Evolutionary conservation across 345 rosid genomes (phyloP).

Genomic region (Pelargonium nanum): DNA sequence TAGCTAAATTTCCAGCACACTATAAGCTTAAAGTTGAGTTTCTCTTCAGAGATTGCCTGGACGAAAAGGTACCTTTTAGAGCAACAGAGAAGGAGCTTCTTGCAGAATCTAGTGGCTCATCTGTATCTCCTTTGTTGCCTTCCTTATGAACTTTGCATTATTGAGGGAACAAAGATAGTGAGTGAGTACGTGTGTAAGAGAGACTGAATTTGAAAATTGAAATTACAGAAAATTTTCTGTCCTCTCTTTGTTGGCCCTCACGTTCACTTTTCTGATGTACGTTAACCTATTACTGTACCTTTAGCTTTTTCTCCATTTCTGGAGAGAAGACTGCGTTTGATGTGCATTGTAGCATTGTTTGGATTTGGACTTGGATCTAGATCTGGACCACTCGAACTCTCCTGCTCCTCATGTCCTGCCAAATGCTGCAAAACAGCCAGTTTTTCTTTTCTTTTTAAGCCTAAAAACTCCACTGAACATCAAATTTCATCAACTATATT

Average conservation of each 20-base stretch:
- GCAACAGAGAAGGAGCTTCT: conserved; percentile 83
- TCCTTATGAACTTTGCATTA: conserved; percentile 40
- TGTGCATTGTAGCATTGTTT: conserved; percentile 19
- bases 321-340: conserved; percentile 39
- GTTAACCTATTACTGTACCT: conserved; percentile 34
- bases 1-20: background rate
- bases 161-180: conserved; percentile 19
- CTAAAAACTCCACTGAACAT: background rate
- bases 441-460: background rate
- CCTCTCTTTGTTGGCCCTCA: conserved; percentile 9
- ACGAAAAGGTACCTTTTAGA: conserved; percentile 46
- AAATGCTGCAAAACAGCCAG: conserved; percentile 32
- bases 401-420: conserved; percentile 51
- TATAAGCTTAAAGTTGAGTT: background rate
- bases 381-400: conserved; percentile 54
- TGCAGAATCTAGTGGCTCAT: conserved; percentile 54
- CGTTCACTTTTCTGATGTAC: conserved; percentile 9
- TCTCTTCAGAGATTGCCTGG: background rate
- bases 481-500: background rate
- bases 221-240: conserved; percentile 8
- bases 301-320: conserved; percentile 49
- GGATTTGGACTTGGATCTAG: conserved; percentile 60
- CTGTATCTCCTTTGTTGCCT: conserved; percentile 28
- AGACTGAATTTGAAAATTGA: conserved; percentile 13
- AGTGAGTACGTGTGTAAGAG: conserved; percentile 6